Conservation (phyloP, 179 eudicot species). For the Silene vulgaris region DNA sequence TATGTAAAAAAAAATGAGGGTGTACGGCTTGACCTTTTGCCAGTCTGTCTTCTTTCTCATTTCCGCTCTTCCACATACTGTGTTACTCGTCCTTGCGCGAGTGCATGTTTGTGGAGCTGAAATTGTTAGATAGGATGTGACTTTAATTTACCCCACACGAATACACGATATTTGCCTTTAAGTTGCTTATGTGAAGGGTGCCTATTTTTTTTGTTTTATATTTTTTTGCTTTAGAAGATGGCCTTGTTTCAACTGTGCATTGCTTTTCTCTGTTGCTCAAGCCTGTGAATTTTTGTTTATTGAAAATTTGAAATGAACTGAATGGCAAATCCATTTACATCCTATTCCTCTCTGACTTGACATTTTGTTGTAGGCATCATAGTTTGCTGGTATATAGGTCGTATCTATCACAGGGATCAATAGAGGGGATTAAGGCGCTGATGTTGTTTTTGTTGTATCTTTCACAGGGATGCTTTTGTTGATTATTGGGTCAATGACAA, state of each 20-base stretch:
- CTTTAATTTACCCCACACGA: too few species aligned
- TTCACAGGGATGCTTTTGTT: conserved; percentile 83
- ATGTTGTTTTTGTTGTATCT: not conserved
- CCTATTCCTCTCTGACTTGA: not conserved
- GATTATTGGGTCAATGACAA: conserved; percentile 84
- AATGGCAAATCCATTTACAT: not conserved
- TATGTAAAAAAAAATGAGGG: too few species aligned
- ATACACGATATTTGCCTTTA: too few species aligned
- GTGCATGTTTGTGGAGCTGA: too few species aligned
- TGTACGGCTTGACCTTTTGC: too few species aligned
- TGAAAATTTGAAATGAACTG: not conserved
- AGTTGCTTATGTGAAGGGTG: too few species aligned
- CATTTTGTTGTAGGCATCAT: not conserved
- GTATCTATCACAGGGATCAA: not conserved
- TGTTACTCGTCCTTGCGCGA: too few species aligned
- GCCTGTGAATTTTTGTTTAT: not conserved
- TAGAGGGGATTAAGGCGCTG: not conserved
- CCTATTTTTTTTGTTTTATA: too few species aligned
- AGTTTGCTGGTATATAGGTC: too few species aligned
- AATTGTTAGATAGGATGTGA: too few species aligned
- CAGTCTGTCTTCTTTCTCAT: too few species aligned
- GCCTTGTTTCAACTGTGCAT: not conserved
- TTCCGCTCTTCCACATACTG: too few species aligned
- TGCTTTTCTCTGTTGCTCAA: not conserved
- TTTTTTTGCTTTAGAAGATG: not conserved